Evolutionary conservation across 2,329 filamentous ascomycete genomes (phyloP).

Genomic region (Epichloe brachyelytri): DNA sequence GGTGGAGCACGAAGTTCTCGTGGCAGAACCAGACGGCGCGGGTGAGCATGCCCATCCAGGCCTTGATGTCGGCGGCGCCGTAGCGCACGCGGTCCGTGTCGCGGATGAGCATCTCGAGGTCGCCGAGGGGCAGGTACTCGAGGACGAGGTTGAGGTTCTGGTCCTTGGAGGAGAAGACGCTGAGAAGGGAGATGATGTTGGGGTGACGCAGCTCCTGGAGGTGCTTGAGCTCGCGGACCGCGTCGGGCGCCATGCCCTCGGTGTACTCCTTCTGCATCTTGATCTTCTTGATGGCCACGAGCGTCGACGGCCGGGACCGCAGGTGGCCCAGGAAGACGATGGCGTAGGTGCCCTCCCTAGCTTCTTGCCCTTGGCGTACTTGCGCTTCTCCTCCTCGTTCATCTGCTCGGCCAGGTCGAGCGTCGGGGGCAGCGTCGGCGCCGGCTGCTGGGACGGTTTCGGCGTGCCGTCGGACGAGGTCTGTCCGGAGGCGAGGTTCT

Average conservation of each 20-base stretch:
- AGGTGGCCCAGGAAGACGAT: constrained; percentile 86
- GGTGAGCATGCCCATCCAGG: constrained; percentile 96
- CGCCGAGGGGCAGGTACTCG: constrained; percentile 85
- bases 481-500: constrained; percentile 24
- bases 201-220: constrained; percentile 88
- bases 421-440: constrained; percentile 20
- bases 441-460: constrained; percentile 16
- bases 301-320: constrained; percentile 53
- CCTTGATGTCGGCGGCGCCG: constrained; percentile 82
- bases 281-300: constrained; percentile 90
- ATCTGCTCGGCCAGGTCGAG: constrained; percentile 64
- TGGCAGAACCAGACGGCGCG: constrained; percentile 95
- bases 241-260: constrained; percentile 88
- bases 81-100: constrained; percentile 70
- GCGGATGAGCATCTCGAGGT: constrained; percentile 88
- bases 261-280: constrained; percentile 75
- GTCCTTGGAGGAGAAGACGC: constrained; percentile 90
- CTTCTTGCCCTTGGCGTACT: constrained; percentile 87
- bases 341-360: constrained; percentile 93
- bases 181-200: constrained; percentile 86
- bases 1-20: constrained; percentile 83
- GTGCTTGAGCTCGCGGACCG: constrained; percentile 89
- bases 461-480: constrained; percentile 35
- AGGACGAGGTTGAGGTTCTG: constrained; percentile 94
- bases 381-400: constrained; percentile 69